Conservation (phyloP, 768 basidiomycete genomes). For the Rubroboletus satanas region DNA sequence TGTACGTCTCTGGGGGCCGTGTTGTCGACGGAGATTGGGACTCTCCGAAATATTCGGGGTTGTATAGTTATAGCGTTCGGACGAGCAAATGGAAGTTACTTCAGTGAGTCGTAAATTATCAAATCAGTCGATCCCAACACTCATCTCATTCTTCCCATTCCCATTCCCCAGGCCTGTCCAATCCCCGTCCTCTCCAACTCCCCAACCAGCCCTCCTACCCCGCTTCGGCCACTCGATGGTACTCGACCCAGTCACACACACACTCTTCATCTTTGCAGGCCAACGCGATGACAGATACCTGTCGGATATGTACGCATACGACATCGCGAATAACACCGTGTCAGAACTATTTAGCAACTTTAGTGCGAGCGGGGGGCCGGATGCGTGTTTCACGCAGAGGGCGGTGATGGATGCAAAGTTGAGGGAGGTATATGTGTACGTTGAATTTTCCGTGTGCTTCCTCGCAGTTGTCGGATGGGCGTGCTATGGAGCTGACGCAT, state of each 20-base stretch:
- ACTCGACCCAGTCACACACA: slow-evolving; percentile 54
- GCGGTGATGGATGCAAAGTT: slow-evolving; percentile 62
- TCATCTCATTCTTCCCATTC: not conserved
- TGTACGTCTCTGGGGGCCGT: slow-evolving; percentile 77
- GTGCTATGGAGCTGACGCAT: not conserved
- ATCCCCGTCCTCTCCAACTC: slow-evolving; percentile 11
- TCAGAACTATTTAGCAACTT: slow-evolving; percentile 64
- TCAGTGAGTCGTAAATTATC: slow-evolving; percentile 45
- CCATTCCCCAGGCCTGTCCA: slow-evolving; percentile 19
- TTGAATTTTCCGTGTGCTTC: not conserved
- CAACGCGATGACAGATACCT: slow-evolving; percentile 63
- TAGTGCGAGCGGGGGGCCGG: slow-evolving; percentile 57
- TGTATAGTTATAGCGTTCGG: slow-evolving; percentile 69
- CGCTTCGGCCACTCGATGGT: slow-evolving; percentile 84
- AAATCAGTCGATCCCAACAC: not conserved
- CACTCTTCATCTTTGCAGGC: slow-evolving; percentile 71
- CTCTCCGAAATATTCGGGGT: slow-evolving; percentile 57
- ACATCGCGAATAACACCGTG: slow-evolving; percentile 53
- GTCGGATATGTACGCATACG: slow-evolving; percentile 74
- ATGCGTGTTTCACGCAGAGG: slow-evolving; percentile 70
- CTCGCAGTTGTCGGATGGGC: not conserved
- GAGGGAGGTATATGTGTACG: slow-evolving; percentile 73
- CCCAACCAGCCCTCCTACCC: slow-evolving; percentile 47
- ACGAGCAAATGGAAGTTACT: slow-evolving; percentile 64
- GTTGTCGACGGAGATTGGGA: slow-evolving; percentile 65